Evolutionary conservation across 2,329 filamentous ascomycete genomes (phyloP).

Genomic region (Aspergillus luchuensis): DNA sequence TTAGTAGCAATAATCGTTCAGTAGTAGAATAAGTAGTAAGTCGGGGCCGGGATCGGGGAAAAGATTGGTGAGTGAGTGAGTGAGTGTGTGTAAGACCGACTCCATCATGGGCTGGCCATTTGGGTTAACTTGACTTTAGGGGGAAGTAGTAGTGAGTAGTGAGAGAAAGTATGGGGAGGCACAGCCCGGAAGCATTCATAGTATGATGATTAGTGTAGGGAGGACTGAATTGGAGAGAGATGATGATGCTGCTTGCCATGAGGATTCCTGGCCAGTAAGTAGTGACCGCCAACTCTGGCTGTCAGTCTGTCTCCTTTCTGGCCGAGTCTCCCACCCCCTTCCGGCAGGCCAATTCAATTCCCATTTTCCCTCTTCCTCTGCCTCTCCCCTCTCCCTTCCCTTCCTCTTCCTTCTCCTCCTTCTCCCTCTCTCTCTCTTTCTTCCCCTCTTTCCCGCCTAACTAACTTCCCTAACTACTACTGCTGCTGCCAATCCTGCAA

Average conservation of each 20-base stretch:
- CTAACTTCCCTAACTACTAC: constrained; percentile 5
- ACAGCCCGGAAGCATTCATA: background rate
- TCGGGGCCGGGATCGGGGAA: background rate
- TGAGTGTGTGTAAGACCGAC: background rate
- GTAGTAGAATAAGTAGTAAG: background rate
- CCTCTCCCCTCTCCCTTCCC: constrained; percentile 12
- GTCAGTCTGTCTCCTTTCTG: background rate
- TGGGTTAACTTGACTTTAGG: background rate
- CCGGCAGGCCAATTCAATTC: constrained; percentile 4
- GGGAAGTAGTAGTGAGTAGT: background rate
- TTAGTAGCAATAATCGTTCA: background rate
- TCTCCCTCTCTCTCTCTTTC: constrained; percentile 29
- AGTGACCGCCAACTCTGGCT: background rate
- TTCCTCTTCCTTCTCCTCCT: constrained; percentile 18
- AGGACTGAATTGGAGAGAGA: background rate
- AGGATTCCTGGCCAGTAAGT: constrained; percentile 5
- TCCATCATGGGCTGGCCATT: background rate
- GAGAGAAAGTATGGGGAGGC: background rate
- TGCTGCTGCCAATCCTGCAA: constrained; percentile 11
- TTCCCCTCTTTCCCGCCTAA: constrained; percentile 10
- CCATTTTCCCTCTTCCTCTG: background rate
- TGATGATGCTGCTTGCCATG: background rate
- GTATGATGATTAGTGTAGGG: background rate
- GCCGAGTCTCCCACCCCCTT: background rate
- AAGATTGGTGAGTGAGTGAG: background rate